Percentiles rank a stretch among this genome's conserved stretches.
Evolutionary conservation across 2,329 filamentous ascomycete genomes (phyloP).

Genomic region (Pseudocercospora fuligena): DNA sequence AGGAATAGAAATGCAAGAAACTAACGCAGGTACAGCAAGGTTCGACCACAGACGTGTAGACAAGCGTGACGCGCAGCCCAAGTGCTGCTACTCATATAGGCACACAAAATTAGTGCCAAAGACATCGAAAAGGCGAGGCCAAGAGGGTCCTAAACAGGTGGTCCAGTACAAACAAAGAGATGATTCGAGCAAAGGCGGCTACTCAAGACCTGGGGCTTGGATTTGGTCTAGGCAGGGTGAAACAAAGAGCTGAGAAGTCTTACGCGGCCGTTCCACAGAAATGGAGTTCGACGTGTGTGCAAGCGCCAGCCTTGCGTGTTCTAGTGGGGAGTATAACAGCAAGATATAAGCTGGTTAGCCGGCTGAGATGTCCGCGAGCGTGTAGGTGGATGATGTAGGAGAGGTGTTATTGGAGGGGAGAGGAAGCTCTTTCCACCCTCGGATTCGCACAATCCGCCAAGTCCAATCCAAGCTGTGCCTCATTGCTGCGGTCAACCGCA

Average conservation of each 20-base stretch:
- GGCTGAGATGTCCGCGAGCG: not conserved
- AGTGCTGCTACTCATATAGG: not conserved
- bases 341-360: not conserved
- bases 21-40: constrained; percentile 9
- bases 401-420: not conserved
- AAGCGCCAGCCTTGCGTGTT: not conserved
- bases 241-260: constrained; percentile 6
- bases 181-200: not conserved
- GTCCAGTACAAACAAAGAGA: not conserved
- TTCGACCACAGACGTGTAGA: not conserved
- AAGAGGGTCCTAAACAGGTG: not conserved
- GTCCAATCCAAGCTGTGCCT: not conserved
- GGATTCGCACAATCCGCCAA: not conserved
- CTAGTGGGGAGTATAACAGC: not conserved
- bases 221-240: constrained; percentile 5
- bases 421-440: not conserved
- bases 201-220: constrained; percentile 8
- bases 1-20: not conserved
- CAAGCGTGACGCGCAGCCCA: not conserved
- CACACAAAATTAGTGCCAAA: not conserved
- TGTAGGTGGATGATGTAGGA: not conserved
- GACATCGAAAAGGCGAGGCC: not conserved
- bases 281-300: not conserved
- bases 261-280: constrained; percentile 3
- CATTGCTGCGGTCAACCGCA: not conserved